Percentiles rank a stretch among this genome's conserved stretches.
Evolutionary conservation across 305 asterid genomes (phyloP).

Genomic region (Striga hermonthica): DNA sequence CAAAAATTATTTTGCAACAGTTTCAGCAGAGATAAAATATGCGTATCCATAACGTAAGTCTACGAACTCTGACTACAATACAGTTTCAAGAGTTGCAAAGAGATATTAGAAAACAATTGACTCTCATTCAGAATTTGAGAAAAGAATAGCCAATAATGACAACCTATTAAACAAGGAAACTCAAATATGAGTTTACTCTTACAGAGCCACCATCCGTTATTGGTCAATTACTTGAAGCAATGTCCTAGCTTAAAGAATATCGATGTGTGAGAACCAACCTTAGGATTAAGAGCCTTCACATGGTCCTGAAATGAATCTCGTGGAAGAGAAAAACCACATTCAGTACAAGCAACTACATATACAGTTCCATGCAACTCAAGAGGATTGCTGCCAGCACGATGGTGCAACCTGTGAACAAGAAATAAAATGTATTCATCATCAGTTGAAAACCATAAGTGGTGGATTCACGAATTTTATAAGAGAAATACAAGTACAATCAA

Average conservation of each 20-base stretch:
- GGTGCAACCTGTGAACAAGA: slow-evolving; percentile 71
- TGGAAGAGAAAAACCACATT: slow-evolving; percentile 73
- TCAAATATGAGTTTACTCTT: not conserved
- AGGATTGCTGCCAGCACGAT: slow-evolving; percentile 95
- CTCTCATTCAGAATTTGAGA: not conserved
- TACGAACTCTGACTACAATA: not conserved
- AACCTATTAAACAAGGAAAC: not conserved
- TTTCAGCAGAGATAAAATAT: not conserved
- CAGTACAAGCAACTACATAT: slow-evolving; percentile 78
- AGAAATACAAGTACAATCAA: not conserved
- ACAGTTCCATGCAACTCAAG: slow-evolving; percentile 97
- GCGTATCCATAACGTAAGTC: not conserved
- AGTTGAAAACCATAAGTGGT: slow-evolving; percentile 21
- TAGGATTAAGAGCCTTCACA: slow-evolving; percentile 80
- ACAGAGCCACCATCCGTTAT: not conserved
- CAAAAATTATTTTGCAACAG: not conserved
- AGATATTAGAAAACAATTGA: not conserved
- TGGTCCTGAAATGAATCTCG: slow-evolving; percentile 81
- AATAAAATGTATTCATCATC: slow-evolving; percentile 20
- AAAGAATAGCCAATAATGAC: not conserved
- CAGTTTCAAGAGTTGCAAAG: not conserved
- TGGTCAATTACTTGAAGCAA: not conserved
- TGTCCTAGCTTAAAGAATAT: not conserved
- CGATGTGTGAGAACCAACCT: slow-evolving; percentile 49
- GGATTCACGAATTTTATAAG: not conserved